Percentiles rank a stretch among this genome's conserved stretches.
These are phyloP conservation scores for Dichotomopilus funicola DNA, from an alignment of 2,329 filamentous ascomycete genomes.

Conservation along the genomic window DNA sequence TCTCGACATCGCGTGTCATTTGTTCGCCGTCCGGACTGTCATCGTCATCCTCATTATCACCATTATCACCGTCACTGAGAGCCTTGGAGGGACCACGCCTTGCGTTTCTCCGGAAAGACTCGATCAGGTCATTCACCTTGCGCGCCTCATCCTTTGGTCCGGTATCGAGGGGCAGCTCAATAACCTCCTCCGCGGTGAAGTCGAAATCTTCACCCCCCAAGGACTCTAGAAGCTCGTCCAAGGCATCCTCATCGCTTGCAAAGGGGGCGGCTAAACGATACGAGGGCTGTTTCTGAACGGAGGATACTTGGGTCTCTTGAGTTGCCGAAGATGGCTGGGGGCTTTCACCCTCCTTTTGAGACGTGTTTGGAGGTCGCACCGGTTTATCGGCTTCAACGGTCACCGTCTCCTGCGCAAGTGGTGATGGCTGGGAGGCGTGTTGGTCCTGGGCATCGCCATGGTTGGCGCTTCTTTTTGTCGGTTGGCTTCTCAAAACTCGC, in stretches of 20 bases:
- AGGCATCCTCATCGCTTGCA: slow-evolving; percentile 43
- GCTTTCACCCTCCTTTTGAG: not conserved
- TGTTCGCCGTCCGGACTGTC: slow-evolving; percentile 46
- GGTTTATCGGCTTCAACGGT: not conserved
- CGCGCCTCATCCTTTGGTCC: slow-evolving; percentile 27
- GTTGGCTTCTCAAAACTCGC: slow-evolving; percentile 42
- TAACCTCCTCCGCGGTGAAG: slow-evolving; percentile 14
- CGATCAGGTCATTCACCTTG: slow-evolving; percentile 29
- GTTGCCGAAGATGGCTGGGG: not conserved
- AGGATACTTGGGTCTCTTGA: not conserved
- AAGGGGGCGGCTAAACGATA: not conserved
- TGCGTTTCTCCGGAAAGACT: slow-evolving; percentile 26
- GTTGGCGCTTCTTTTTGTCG: slow-evolving; percentile 19
- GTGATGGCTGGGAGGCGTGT: slow-evolving; percentile 15
- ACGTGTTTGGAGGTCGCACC: not conserved
- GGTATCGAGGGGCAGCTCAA: not conserved
- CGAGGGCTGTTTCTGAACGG: not conserved
- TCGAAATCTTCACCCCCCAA: slow-evolving; percentile 32
- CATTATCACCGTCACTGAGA: slow-evolving; percentile 1
- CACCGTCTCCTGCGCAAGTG: not conserved
- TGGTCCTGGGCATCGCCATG: not conserved
- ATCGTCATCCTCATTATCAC: slow-evolving; percentile 19
- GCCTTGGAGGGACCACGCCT: slow-evolving; percentile 5
- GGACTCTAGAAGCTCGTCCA: slow-evolving; percentile 46
- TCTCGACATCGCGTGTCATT: slow-evolving; percentile 40